Conservation (phyloP, 164 flowering plant species). For the Vitis rotundifolia region DNA sequence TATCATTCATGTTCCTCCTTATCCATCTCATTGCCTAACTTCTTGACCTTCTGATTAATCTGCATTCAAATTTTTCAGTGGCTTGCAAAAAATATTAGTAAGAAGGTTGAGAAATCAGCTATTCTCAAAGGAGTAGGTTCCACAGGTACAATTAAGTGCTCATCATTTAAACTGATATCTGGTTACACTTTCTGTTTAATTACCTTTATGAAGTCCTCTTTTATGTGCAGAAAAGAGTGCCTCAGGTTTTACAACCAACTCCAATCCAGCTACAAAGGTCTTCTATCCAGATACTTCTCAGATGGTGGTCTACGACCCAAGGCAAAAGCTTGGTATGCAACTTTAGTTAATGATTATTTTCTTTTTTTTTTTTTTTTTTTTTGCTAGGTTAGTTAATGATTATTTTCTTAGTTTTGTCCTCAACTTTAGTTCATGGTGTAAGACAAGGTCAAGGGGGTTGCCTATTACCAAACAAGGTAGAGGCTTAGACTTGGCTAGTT, state of each 20-base stretch:
- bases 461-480: too few species aligned
- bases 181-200: not conserved
- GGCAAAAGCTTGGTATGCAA: conserved; percentile 62
- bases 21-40: too few species aligned
- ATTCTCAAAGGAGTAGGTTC: conserved; percentile 49
- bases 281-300: conserved; percentile 69
- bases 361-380: not conserved
- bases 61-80: conserved; percentile 44
- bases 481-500: too few species aligned
- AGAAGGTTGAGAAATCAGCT: conserved; percentile 59
- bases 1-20: too few species aligned
- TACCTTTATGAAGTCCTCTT: not conserved
- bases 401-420: not conserved
- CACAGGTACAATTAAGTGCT: conserved; percentile 36
- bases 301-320: conserved; percentile 80
- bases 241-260: conserved; percentile 33
- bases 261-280: conserved; percentile 48
- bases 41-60: too few species aligned
- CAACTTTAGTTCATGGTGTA: not conserved
- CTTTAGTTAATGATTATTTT: not conserved
- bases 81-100: conserved; percentile 69
- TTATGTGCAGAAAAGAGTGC: conserved; percentile 45
- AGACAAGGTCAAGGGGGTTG: too few species aligned
- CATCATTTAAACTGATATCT: not conserved
- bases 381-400: not conserved